Conservation (phyloP, 257 asterid genomes). For the Verbascum thapsus region DNA sequence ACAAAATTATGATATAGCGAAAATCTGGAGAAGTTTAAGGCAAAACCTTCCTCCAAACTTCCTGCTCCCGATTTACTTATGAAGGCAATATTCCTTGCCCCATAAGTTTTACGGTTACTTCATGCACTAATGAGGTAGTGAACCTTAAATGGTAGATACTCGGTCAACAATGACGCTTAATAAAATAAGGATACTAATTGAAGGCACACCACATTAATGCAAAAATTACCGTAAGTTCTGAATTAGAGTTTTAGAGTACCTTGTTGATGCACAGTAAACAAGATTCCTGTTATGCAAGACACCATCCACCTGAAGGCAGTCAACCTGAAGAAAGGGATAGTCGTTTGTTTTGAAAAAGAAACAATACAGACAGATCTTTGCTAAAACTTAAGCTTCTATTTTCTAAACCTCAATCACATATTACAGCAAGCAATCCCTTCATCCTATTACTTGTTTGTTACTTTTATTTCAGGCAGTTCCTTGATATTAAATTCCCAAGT, state of each 20-base stretch:
- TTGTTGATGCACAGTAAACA: slow-evolving; percentile 95
- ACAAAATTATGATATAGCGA: not conserved
- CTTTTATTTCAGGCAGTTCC: slow-evolving; percentile 8
- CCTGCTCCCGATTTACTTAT: not conserved
- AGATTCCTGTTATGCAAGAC: slow-evolving; percentile 88
- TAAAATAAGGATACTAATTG: not conserved
- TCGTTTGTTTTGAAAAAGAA: slow-evolving; percentile 16
- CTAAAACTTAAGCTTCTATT: slow-evolving; percentile 19
- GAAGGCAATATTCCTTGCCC: not conserved
- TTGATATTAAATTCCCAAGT: not conserved
- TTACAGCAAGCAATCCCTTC: slow-evolving; percentile 12
- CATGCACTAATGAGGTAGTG: not conserved
- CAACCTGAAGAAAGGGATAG: slow-evolving; percentile 61
- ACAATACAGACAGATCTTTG: slow-evolving; percentile 6
- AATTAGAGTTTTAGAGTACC: slow-evolving; percentile 46
- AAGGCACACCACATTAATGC: not conserved
- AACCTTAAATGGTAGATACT: slow-evolving; percentile 5
- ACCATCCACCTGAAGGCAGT: slow-evolving; percentile 97
- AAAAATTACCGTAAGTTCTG: slow-evolving; percentile 9
- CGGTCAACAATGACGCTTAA: slow-evolving; percentile 1
- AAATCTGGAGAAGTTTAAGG: not conserved
- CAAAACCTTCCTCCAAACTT: slow-evolving; percentile 3
- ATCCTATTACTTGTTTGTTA: not conserved
- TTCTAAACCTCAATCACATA: slow-evolving; percentile 22
- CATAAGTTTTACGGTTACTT: not conserved